Evolutionary conservation across 169 alveolate species (phyloP).

Genomic region (Cyclospora cayetanensis): DNA sequence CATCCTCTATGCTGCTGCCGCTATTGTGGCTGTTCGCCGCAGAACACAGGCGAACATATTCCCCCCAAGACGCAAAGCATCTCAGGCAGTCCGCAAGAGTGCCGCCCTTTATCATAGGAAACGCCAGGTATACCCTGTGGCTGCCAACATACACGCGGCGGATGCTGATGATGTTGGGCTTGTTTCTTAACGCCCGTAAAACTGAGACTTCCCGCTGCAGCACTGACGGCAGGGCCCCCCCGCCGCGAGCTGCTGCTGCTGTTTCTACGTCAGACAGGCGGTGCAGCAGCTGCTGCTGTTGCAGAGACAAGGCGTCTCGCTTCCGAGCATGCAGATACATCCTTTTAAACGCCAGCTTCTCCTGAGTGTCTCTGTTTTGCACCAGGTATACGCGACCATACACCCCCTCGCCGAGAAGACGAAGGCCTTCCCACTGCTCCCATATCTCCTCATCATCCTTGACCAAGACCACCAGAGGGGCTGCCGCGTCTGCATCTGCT

Average conservation of each 20-base stretch:
- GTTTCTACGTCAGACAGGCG: background rate
- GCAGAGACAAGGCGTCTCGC: background rate
- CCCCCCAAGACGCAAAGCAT: slow-evolving; percentile 35
- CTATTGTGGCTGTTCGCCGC: slow-evolving; percentile 1
- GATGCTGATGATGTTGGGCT: slow-evolving; percentile 34
- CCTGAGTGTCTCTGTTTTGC: slow-evolving; percentile 19
- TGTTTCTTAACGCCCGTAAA: background rate
- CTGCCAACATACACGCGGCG: slow-evolving; percentile 48
- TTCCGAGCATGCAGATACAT: slow-evolving; percentile 57
- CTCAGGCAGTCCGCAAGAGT: slow-evolving; percentile 47
- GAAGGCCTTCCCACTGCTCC: slow-evolving; percentile 53
- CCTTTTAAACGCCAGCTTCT: slow-evolving; percentile 65
- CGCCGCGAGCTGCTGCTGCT: background rate
- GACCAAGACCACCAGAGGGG: background rate
- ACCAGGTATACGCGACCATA: slow-evolving; percentile 67
- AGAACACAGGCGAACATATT: background rate
- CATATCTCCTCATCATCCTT: slow-evolving; percentile 60
- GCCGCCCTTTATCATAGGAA: slow-evolving; percentile 67
- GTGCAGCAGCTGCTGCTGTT: background rate
- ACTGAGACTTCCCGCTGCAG: slow-evolving; percentile 58
- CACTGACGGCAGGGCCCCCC: slow-evolving; percentile 47
- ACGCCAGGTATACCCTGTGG: slow-evolving; percentile 53
- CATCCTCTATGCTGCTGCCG: slow-evolving; percentile 21
- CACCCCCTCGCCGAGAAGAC: slow-evolving; percentile 69
- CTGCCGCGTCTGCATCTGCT: background rate